phyloP scores from a whole-genome alignment of 2,329 filamentous ascomycete genomes.

The Phoma herbarum region DNA sequence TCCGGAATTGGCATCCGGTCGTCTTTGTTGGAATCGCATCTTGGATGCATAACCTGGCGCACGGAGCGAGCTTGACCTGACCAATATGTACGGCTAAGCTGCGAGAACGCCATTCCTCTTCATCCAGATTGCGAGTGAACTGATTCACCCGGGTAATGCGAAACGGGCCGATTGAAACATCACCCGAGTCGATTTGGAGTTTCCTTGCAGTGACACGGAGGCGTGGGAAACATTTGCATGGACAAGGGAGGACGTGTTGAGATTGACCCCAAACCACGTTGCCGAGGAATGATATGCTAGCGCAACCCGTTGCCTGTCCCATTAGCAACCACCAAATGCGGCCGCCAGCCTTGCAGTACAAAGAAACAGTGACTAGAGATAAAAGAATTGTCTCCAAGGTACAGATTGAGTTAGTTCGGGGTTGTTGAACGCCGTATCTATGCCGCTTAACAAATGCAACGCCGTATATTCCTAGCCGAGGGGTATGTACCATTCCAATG shows the following conservation, averaged over 20 bases:
- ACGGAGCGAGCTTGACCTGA: not conserved
- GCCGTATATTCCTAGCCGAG: constrained; percentile 8
- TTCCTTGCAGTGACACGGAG: constrained; percentile 10
- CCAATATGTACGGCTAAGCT: not conserved
- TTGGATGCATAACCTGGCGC: not conserved
- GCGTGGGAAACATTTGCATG: not conserved
- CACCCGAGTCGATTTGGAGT: not conserved
- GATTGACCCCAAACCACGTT: constrained; percentile 7
- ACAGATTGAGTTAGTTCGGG: constrained; percentile 10
- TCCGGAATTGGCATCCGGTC: not conserved
- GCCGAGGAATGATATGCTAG: constrained; percentile 17
- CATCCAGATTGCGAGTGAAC: not conserved
- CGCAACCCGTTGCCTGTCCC: constrained; percentile 1
- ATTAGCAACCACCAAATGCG: constrained; percentile 11
- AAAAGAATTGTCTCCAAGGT: not conserved
- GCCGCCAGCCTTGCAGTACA: constrained; percentile 10
- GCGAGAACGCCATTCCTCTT: not conserved
- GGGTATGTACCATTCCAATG: constrained; percentile 21
- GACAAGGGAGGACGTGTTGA: constrained; percentile 11
- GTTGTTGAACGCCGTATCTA: constrained; percentile 12
- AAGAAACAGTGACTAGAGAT: constrained; percentile 5
- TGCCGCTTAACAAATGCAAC: constrained; percentile 19
- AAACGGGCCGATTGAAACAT: constrained; percentile 4
- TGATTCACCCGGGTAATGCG: not conserved
- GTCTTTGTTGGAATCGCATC: not conserved